Conservation (phyloP, 768 basidiomycete species). For the Mycena kentingensis region DNA sequence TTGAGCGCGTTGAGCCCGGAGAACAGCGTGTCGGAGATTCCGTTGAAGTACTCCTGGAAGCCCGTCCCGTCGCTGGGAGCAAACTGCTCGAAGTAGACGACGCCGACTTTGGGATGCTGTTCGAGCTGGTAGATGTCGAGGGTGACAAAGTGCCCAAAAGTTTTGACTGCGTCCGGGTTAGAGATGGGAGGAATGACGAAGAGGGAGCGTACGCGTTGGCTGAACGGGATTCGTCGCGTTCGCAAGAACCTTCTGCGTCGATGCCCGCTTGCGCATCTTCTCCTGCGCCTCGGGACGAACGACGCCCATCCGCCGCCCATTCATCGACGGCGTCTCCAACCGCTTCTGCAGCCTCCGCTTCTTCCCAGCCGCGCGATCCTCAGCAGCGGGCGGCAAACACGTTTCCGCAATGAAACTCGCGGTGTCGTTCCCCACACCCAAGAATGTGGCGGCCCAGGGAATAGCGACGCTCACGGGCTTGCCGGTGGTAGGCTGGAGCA, state of each 20-base stretch:
- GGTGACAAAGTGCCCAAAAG: slow-evolving; percentile 23
- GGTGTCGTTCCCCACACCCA: background rate
- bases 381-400: slow-evolving; percentile 3
- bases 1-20: slow-evolving; percentile 18
- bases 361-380: background rate
- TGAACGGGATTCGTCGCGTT: slow-evolving; percentile 3
- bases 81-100: slow-evolving; percentile 25
- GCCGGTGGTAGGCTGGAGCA: slow-evolving; percentile 3
- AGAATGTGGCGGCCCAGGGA: slow-evolving; percentile 5
- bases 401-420: slow-evolving; percentile 2
- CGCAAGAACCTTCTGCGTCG: background rate
- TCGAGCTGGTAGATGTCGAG: slow-evolving; percentile 24
- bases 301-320: slow-evolving; percentile 8
- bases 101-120: slow-evolving; percentile 22
- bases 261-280: slow-evolving; percentile 4
- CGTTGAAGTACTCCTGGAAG: slow-evolving; percentile 13
- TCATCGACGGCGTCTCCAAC: slow-evolving; percentile 2
- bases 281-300: slow-evolving; percentile 9
- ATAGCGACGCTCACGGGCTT: slow-evolving; percentile 4
- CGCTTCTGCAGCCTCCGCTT: background rate
- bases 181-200: background rate
- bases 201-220: slow-evolving; percentile 8
- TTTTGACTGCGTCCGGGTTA: slow-evolving; percentile 9
- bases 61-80: slow-evolving; percentile 15
- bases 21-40: slow-evolving; percentile 21